phyloP scores from a whole-genome alignment of 78 protist genomes.

The Cavenderia fasciculata region DNA sequence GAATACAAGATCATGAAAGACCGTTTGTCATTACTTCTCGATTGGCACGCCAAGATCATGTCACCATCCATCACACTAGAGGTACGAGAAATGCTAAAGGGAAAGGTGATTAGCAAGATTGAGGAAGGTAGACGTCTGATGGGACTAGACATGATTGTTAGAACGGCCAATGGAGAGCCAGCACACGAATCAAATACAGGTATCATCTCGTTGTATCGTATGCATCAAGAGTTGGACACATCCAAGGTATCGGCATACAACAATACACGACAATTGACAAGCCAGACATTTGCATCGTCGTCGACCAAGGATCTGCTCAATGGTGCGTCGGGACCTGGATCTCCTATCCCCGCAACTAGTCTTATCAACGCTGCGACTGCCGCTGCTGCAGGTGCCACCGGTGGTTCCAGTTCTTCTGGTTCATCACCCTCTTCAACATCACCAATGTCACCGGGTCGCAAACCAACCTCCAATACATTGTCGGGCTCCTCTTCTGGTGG shows the following conservation, averaged over 20 bases:
- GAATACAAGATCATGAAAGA: conserved; percentile 63
- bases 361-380: neutral
- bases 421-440: neutral
- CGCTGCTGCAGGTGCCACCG: neutral
- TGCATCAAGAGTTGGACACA: conserved; percentile 71
- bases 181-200: conserved; percentile 70
- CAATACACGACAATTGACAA: neutral
- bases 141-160: conserved; percentile 70
- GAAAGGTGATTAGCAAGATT: conserved; percentile 56
- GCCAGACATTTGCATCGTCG: neutral
- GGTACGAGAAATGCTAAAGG: conserved; percentile 59
- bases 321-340: neutral
- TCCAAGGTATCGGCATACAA: conserved; percentile 22
- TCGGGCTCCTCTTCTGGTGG: no score
- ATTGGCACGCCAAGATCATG: conserved; percentile 70
- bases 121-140: conserved; percentile 69
- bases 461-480: no score
- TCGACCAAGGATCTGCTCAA: neutral
- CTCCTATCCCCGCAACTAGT: neutral
- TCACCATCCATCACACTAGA: conserved; percentile 24
- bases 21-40: conserved; percentile 36
- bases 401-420: neutral
- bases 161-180: conserved; percentile 74
- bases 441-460: neutral
- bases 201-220: conserved; percentile 52